phyloP scores from a whole-genome alignment of 371 early-diverging fungal genomes.

The Mortierella sp. region DNA sequence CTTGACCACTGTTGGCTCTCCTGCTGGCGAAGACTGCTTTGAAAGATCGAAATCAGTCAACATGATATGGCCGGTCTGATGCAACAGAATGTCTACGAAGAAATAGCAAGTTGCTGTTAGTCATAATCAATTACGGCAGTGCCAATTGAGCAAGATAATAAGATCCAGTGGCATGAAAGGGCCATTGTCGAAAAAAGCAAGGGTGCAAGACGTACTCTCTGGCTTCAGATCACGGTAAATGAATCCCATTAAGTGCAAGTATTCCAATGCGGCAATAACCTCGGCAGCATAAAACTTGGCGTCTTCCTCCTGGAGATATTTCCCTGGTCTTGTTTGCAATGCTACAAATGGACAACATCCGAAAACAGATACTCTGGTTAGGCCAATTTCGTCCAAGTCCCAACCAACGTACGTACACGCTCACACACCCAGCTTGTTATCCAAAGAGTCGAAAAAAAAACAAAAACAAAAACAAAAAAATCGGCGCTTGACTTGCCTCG shows the following conservation, averaged over 20 bases:
- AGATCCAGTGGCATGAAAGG: background rate
- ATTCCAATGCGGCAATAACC: conserved; percentile 93
- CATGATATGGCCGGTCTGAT: conserved; percentile 97
- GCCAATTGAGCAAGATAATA: background rate
- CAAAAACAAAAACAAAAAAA: background rate
- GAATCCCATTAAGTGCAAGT: conserved; percentile 96
- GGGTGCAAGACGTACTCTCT: conserved; percentile 81
- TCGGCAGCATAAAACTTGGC: conserved; percentile 99
- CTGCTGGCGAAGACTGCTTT: conserved; percentile 86
- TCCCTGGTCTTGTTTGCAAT: conserved; percentile 88
- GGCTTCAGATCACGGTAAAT: conserved; percentile 99
- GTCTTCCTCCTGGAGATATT: conserved; percentile 88
- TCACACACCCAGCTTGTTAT: background rate
- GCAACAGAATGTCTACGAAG: conserved; percentile 87
- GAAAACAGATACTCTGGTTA: background rate
- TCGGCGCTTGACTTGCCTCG: conserved; percentile 65
- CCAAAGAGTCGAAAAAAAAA: background rate
- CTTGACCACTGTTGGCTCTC: conserved; percentile 84
- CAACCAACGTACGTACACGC: background rate
- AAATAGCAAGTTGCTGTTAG: background rate
- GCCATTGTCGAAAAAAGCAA: background rate
- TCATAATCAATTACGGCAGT: background rate
- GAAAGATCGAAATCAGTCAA: conserved; percentile 97
- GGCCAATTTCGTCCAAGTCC: conserved; percentile 7
- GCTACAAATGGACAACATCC: conserved; percentile 57